Conservation (phyloP, 352 stramenopile genomes). For the Albugo candida region DNA sequence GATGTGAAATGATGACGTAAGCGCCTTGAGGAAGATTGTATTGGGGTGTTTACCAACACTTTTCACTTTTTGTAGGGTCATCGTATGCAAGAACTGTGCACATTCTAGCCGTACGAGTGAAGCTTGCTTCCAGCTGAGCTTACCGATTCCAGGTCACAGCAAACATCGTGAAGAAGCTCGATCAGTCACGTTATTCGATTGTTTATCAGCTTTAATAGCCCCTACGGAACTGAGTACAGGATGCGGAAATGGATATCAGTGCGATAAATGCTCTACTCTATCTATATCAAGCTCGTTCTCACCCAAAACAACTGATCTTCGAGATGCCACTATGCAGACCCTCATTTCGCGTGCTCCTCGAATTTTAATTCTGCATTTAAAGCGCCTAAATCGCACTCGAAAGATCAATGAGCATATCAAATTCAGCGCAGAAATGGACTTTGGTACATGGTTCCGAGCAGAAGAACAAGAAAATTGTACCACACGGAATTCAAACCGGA, state of each 20-base stretch:
- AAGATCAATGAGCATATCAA: conserved; percentile 53
- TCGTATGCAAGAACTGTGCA: conserved; percentile 24
- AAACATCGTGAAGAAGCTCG: conserved; percentile 3
- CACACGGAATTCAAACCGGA: conserved; percentile 8
- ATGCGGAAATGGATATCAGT: conserved; percentile 48
- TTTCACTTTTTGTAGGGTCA: conserved; percentile 7
- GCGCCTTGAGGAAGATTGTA: neutral
- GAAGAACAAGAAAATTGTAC: neutral
- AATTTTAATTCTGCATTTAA: conserved; percentile 51
- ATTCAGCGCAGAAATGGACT: conserved; percentile 31
- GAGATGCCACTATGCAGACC: conserved; percentile 33
- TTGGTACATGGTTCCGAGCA: conserved; percentile 22
- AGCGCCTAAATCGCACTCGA: conserved; percentile 22
- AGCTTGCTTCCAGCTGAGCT: conserved; percentile 39
- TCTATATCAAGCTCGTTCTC: conserved; percentile 6
- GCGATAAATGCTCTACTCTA: conserved; percentile 31
- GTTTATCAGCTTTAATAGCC: conserved; percentile 25
- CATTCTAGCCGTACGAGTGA: conserved; percentile 32
- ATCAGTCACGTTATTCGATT: conserved; percentile 13
- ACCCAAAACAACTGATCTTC: neutral
- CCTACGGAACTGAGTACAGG: conserved; percentile 25
- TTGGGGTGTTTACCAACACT: neutral
- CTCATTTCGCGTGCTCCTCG: conserved; percentile 25
- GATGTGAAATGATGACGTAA: conserved; percentile 28
- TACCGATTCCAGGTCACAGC: conserved; percentile 17